phyloP scores from a whole-genome alignment of 2,329 filamentous ascomycete species.

The Xylaria sp. region DNA sequence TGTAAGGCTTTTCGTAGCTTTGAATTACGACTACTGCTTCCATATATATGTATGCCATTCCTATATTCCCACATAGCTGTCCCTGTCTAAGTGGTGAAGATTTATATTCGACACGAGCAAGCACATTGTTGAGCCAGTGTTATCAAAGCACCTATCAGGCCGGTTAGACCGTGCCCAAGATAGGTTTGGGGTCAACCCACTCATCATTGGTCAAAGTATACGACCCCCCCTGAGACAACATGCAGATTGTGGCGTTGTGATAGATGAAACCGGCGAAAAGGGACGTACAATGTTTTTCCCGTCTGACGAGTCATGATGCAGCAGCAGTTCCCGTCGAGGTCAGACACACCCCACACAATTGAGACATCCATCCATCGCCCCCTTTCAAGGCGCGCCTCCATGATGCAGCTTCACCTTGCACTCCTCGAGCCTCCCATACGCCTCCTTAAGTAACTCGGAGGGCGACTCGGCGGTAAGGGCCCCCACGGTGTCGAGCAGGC shows the following conservation, averaged over 20 bases:
- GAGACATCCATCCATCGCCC: too few relatives aligned
- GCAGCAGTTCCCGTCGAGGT: background rate
- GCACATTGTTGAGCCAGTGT: background rate
- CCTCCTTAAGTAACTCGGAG: constrained; percentile 77
- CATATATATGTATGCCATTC: background rate
- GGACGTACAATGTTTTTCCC: background rate
- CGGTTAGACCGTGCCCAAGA: background rate
- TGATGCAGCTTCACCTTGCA: constrained; percentile 63
- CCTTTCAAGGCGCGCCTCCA: constrained; percentile 25
- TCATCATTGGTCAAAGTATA: background rate
- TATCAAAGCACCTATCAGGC: background rate
- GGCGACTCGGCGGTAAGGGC: constrained; percentile 48
- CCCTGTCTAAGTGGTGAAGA: background rate
- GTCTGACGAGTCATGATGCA: background rate
- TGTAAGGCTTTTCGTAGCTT: background rate
- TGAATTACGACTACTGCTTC: background rate
- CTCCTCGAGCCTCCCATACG: constrained; percentile 68
- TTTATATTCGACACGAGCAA: background rate
- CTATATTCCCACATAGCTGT: background rate
- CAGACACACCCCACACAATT: background rate
- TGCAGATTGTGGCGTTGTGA: background rate
- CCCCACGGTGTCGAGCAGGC: constrained; percentile 48
- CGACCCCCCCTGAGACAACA: background rate
- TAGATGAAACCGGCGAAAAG: background rate
- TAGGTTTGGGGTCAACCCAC: background rate